Evolutionary conservation across 1,139 yeast species (phyloP).

Genomic region (Hyphopichia khmerensis): DNA sequence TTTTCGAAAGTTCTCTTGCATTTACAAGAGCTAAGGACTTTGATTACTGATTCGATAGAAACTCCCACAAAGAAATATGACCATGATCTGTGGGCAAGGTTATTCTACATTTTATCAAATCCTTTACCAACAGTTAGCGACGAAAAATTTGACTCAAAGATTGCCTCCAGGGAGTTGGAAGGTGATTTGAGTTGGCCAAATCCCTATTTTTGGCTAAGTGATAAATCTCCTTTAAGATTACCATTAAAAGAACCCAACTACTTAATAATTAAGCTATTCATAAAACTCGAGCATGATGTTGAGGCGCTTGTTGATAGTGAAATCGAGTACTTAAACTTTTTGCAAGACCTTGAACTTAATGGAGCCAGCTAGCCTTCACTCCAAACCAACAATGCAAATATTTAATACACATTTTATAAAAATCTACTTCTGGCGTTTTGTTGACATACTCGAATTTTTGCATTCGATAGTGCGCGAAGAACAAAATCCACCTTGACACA

Average conservation of each 20-base stretch:
- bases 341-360: not conserved
- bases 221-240: conserved; percentile 61
- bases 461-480: no score
- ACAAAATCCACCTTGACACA: no score
- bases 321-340: not conserved
- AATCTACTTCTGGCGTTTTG: no score
- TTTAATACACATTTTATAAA: no score
- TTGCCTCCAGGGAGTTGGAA: not conserved
- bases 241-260: conserved; percentile 70
- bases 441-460: not conserved
- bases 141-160: not conserved
- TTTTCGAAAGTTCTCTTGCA: not conserved
- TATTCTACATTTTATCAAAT: conserved; percentile 13
- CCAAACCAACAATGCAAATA: no score
- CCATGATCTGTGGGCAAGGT: conserved; percentile 31
- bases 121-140: conserved; percentile 5
- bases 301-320: conserved; percentile 5
- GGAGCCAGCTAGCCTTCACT: no score
- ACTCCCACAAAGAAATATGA: conserved; percentile 30
- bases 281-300: conserved; percentile 21
- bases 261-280: conserved; percentile 48
- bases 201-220: conserved; percentile 51
- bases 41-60: conserved; percentile 32
- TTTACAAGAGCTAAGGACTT: conserved; percentile 20
- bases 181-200: not conserved